Conservation (phyloP, 148 eudicot species). For the Chenopodium album region DNA sequence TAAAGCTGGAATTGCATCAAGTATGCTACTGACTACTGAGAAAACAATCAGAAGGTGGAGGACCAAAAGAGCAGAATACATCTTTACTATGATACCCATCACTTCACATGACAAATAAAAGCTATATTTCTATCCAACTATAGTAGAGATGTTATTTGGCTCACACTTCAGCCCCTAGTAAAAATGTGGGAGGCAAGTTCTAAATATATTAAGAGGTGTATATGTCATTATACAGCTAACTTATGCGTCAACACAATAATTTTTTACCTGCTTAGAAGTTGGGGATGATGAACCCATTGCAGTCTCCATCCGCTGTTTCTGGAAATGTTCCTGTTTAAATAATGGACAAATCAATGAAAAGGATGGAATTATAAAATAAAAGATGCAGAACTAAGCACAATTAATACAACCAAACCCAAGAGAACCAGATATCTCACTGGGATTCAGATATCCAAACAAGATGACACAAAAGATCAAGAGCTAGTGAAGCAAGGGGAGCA, state of each 20-base stretch:
- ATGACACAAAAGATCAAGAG: neutral
- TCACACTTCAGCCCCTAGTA: neutral
- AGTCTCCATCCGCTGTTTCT: constrained; percentile 70
- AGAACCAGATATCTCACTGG: neutral
- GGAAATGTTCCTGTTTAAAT: constrained; percentile 70
- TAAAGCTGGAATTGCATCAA: neutral
- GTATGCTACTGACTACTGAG: neutral
- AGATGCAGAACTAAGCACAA: constrained; percentile 1
- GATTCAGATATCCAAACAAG: neutral
- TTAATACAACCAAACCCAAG: too few relatives aligned
- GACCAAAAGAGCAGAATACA: neutral
- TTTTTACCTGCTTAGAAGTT: constrained; percentile 71
- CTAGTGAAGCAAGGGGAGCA: neutral
- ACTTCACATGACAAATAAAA: neutral
- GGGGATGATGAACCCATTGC: constrained; percentile 74
- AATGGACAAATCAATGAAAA: neutral
- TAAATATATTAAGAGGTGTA: neutral
- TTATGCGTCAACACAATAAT: neutral
- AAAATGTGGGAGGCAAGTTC: neutral
- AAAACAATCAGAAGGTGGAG: neutral
- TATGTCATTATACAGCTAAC: neutral
- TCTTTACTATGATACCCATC: neutral
- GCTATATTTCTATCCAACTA: neutral
- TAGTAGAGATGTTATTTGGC: neutral
- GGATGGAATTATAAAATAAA: neutral